Evolutionary conservation across 1,284 basidiomycete genomes (phyloP).

Genomic region (Papiliotrema flavescens): DNA sequence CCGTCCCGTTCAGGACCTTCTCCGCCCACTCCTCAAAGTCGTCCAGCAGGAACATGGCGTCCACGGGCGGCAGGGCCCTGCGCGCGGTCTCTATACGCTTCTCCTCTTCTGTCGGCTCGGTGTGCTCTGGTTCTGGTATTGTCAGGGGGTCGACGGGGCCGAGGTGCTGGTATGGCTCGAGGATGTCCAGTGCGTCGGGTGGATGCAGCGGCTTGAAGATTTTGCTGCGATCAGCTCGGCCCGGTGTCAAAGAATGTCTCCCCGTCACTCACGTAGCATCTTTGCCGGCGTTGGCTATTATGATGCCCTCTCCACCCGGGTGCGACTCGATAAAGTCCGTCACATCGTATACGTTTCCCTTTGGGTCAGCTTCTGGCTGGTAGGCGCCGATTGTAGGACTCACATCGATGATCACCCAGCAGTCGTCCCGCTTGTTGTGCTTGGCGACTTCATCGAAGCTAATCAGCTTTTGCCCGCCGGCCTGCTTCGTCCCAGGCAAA

Average conservation of each 20-base stretch:
- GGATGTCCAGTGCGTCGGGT: constrained; percentile 47
- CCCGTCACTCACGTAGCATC: constrained; percentile 27
- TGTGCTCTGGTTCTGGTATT: constrained; percentile 51
- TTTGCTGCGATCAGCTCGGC: constrained; percentile 20
- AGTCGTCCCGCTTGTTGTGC: constrained; percentile 55
- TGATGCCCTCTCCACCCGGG: constrained; percentile 34
- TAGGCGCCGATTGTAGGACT: constrained; percentile 3
- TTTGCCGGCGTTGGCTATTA: constrained; percentile 32
- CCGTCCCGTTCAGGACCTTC: constrained; percentile 50
- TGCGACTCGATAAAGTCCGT: constrained; percentile 67
- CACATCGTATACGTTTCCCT: constrained; percentile 55
- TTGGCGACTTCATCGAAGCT: constrained; percentile 55
- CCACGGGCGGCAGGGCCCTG: constrained; percentile 60
- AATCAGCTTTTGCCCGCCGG: constrained; percentile 45
- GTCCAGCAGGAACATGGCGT: constrained; percentile 63
- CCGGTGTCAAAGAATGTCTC: not conserved
- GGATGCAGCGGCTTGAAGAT: constrained; percentile 53
- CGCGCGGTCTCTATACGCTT: constrained; percentile 61
- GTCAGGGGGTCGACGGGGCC: constrained; percentile 63
- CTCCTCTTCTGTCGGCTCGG: constrained; percentile 65
- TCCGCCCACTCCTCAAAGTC: constrained; percentile 61
- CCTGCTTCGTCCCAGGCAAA: constrained; percentile 23
- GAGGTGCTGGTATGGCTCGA: constrained; percentile 60
- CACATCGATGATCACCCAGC: constrained; percentile 79
- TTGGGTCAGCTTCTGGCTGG: not conserved